phyloP scores from a whole-genome alignment of 1,139 yeast genomes.

The Zygosaccharomyces sapae region DNA sequence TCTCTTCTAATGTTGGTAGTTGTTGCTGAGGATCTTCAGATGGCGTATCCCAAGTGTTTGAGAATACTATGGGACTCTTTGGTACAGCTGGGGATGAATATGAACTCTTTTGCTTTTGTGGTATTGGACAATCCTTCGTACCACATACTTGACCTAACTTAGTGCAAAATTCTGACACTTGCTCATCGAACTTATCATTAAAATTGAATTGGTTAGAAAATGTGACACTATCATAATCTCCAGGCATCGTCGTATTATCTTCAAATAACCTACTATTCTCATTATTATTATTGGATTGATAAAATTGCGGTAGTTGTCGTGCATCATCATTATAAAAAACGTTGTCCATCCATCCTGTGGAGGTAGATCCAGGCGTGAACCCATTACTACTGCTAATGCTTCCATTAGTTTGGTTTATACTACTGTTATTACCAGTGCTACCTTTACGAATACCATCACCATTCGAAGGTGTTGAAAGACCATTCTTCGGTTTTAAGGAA shows the following conservation, averaged over 20 bases:
- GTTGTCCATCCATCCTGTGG: conserved; percentile 28
- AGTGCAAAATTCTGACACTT: conserved; percentile 62
- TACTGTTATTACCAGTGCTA: conserved; percentile 3
- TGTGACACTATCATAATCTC: conserved; percentile 18
- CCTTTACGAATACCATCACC: conserved; percentile 1
- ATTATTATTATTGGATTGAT: background rate
- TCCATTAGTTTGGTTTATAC: background rate
- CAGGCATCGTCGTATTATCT: conserved; percentile 5
- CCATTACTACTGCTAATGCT: conserved; percentile 9
- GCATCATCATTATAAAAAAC: conserved; percentile 23
- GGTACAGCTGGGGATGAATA: conserved; percentile 8
- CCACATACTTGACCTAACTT: conserved; percentile 82
- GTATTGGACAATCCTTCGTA: conserved; percentile 64
- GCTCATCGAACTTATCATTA: conserved; percentile 46
- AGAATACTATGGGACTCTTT: conserved; percentile 7
- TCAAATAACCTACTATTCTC: conserved; percentile 1
- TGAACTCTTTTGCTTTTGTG: conserved; percentile 39
- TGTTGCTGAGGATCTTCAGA: conserved; percentile 11
- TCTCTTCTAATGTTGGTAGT: conserved; percentile 7
- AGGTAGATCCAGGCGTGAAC: conserved; percentile 14
- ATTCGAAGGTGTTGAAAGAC: conserved; percentile 4
- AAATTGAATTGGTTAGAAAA: conserved; percentile 36
- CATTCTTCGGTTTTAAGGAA: conserved; percentile 4
- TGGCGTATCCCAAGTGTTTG: conserved; percentile 15
- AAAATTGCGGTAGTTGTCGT: conserved; percentile 16